Conservation (phyloP, 2,329 filamentous ascomycete species). For the Stromatinia cepivora region DNA sequence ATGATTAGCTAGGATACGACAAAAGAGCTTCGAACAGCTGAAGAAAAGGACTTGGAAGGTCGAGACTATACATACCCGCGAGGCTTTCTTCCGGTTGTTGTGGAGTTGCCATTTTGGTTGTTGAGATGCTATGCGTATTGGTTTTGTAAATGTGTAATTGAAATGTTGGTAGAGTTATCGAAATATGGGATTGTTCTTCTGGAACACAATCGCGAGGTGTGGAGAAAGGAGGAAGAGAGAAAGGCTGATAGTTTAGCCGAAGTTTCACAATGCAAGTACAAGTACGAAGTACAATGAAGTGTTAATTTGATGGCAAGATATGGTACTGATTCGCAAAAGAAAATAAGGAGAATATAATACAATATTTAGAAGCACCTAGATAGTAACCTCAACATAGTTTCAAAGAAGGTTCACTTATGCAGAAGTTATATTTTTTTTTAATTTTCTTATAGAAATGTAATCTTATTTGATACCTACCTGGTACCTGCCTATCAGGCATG, state of each 20-base stretch:
- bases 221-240: constrained; percentile 25
- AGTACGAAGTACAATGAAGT: background rate
- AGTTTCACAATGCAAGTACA: constrained; percentile 9
- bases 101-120: constrained; percentile 41
- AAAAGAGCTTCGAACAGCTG: background rate
- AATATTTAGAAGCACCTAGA: too few relatives aligned
- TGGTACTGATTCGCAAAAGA: background rate
- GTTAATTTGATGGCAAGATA: background rate
- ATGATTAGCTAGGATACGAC: constrained; percentile 25
- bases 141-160: background rate
- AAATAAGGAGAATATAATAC: too few relatives aligned
- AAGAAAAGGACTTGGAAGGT: background rate
- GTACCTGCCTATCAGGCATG: background rate
- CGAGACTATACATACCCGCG: constrained; percentile 10
- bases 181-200: constrained; percentile 11
- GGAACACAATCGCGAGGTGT: constrained; percentile 15
- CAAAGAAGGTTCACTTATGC: too few relatives aligned
- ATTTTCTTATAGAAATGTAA: background rate
- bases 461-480: background rate
- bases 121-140: constrained; percentile 13
- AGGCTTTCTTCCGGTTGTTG: constrained; percentile 30
- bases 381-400: too few relatives aligned
- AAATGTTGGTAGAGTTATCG: constrained; percentile 3
- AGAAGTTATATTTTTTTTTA: too few relatives aligned
- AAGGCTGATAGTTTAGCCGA: constrained; percentile 23